phyloP scores from a whole-genome alignment of 2,329 filamentous ascomycete genomes.

The Diaporthe caulivora region DNA sequence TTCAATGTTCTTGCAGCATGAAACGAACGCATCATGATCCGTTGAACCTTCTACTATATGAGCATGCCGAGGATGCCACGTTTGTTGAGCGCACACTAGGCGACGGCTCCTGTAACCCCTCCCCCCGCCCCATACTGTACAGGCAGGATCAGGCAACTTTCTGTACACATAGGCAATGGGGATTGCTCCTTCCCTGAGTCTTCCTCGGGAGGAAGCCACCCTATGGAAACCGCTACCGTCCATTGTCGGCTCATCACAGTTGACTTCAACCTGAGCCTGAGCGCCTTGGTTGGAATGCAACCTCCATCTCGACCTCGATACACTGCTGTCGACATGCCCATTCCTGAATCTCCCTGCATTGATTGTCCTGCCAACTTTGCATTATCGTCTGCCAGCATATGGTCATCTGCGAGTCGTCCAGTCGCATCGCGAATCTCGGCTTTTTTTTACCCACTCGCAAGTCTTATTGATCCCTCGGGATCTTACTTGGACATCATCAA shows the following conservation, averaged over 20 bases:
- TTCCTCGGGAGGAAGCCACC: too few relatives aligned
- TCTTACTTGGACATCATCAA: neutral
- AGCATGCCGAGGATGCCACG: neutral
- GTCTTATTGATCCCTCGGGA: neutral
- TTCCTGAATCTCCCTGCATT: neutral
- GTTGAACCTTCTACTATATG: neutral
- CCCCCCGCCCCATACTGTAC: too few relatives aligned
- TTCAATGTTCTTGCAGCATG: neutral
- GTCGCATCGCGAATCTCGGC: neutral
- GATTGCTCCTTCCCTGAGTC: neutral
- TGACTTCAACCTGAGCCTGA: neutral
- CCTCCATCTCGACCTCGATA: neutral
- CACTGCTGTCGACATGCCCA: neutral
- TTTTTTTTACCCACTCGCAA: neutral
- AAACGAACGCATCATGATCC: neutral
- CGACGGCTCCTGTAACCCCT: neutral
- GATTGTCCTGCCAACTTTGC: neutral
- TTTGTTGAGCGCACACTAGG: too few relatives aligned
- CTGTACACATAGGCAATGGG: too few relatives aligned
- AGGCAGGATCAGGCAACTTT: neutral
- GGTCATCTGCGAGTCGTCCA: neutral
- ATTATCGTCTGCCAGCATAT: constrained; percentile 1
- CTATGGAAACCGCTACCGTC: neutral
- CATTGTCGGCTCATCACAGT: neutral
- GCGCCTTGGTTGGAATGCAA: neutral